Percentiles rank a stretch among this genome's conserved stretches.
Evolutionary conservation across 2,329 filamentous ascomycete species (phyloP).

Genomic region (Colletotrichum siamense): DNA sequence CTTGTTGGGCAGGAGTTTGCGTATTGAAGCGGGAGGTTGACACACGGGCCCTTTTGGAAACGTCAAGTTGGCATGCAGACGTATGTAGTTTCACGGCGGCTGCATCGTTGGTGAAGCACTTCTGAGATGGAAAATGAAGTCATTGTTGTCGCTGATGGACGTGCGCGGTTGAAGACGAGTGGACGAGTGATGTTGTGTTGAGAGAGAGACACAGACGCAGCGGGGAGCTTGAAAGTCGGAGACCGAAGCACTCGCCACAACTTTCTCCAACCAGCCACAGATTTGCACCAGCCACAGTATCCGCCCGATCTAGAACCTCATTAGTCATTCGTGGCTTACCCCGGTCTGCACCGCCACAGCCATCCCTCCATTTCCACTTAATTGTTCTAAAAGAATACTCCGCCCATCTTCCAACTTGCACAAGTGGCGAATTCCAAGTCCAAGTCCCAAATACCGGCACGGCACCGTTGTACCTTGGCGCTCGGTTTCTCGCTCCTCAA

Average conservation of each 20-base stretch:
- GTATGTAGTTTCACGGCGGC: not conserved
- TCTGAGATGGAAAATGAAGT: not conserved
- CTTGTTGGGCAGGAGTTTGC: constrained; percentile 17
- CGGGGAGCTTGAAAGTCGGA: not conserved
- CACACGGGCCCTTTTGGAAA: not conserved
- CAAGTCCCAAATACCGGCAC: not conserved
- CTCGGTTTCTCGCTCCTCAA: not conserved
- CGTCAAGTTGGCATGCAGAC: not conserved
- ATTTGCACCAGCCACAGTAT: not conserved
- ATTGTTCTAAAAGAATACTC: not conserved
- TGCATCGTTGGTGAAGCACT: not conserved
- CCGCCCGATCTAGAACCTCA: accelerated
- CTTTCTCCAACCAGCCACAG: not conserved
- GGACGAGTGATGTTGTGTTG: not conserved
- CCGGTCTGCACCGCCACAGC: not conserved
- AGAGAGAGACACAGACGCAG: not conserved
- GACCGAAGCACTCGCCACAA: not conserved
- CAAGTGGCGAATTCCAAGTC: not conserved
- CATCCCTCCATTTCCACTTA: not conserved
- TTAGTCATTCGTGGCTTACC: not conserved
- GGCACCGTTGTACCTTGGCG: not conserved
- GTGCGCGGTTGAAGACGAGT: not conserved
- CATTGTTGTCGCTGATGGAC: not conserved
- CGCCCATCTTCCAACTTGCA: not conserved
- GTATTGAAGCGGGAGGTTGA: not conserved